Conservation (phyloP, 2,329 filamentous ascomycete species). For the Epichloe hybrida region DNA sequence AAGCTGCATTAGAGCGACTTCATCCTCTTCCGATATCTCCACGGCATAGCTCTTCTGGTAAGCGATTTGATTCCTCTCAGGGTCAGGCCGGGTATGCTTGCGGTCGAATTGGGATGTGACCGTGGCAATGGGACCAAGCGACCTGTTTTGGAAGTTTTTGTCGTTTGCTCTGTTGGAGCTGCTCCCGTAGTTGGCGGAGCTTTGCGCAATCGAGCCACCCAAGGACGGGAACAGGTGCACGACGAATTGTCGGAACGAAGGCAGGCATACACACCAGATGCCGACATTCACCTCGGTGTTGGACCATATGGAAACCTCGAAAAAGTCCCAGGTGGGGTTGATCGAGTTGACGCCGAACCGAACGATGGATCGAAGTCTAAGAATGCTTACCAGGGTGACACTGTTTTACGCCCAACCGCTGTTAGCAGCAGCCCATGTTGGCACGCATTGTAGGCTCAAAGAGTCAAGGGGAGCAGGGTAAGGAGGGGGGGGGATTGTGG, state of each 20-base stretch:
- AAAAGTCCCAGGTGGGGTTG: slow-evolving; percentile 14
- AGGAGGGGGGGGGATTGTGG: too few relatives aligned
- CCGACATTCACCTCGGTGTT: slow-evolving; percentile 12
- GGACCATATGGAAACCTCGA: slow-evolving; percentile 14
- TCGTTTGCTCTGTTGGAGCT: background rate
- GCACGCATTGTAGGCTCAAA: too few relatives aligned
- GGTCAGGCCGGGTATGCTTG: background rate
- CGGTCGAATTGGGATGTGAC: background rate
- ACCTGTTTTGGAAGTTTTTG: background rate
- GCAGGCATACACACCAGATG: slow-evolving; percentile 12
- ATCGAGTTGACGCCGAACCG: slow-evolving; percentile 8
- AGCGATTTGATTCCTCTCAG: background rate
- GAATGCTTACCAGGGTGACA: slow-evolving; percentile 13
- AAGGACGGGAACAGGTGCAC: slow-evolving; percentile 4
- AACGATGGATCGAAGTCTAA: slow-evolving; percentile 12
- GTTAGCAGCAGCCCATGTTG: too few relatives aligned
- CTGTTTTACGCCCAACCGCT: slow-evolving; percentile 1
- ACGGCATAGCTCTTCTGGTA: slow-evolving; percentile 2
- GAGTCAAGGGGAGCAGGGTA: too few relatives aligned
- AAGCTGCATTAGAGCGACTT: background rate
- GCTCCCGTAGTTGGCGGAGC: background rate
- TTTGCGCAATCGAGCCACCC: background rate
- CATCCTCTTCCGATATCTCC: background rate
- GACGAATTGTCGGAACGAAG: slow-evolving; percentile 6
- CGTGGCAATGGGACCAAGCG: background rate